These are phyloP conservation scores for Ophiorrhiza pumila DNA, from an alignment of 257 asterid species.

Conservation along the genomic window DNA sequence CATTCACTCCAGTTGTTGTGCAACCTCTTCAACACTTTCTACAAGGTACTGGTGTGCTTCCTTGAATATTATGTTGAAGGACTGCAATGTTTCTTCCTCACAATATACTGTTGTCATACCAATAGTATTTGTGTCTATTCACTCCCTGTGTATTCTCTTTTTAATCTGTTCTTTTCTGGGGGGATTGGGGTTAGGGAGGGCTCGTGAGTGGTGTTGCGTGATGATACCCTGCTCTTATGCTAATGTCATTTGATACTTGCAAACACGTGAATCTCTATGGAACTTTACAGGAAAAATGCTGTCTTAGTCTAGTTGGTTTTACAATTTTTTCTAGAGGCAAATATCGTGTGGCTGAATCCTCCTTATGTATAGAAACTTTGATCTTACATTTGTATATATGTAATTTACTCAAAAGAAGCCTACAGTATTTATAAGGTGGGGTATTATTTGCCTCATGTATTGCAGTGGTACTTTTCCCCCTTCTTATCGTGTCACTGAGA, in stretches of 20 bases:
- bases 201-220: background rate
- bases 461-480: background rate
- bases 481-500: background rate
- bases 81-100: background rate
- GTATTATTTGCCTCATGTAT: no score
- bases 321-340: background rate
- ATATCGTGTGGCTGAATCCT: background rate
- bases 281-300: background rate
- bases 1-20: constrained; percentile 93
- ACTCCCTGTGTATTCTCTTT: no score
- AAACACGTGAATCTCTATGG: background rate
- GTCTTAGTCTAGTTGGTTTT: background rate
- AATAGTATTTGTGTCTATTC: background rate
- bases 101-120: background rate
- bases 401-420: background rate
- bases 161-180: no score
- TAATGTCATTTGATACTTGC: background rate
- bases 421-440: background rate
- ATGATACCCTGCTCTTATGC: background rate
- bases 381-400: background rate
- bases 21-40: constrained; percentile 94
- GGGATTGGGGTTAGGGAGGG: background rate
- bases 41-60: constrained; percentile 61
- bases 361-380: background rate
- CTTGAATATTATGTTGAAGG: background rate